phyloP scores from a whole-genome alignment of 305 asterid species.

The Fraxinus latifolia region DNA sequence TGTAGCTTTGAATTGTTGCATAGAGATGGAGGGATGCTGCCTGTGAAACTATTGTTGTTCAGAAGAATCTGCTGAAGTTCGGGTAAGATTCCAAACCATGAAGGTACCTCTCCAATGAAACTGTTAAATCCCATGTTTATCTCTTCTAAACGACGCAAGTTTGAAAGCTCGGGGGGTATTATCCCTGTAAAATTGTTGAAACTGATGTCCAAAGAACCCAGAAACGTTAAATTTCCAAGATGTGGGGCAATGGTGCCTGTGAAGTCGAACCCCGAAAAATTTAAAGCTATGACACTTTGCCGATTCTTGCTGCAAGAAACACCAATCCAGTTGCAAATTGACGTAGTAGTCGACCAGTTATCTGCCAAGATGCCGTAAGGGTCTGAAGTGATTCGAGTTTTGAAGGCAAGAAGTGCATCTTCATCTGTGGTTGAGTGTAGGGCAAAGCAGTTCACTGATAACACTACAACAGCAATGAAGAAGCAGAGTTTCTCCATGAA shows the following conservation, averaged over 20 bases:
- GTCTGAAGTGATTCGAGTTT: constrained; percentile 22
- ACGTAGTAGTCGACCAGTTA: constrained; percentile 23
- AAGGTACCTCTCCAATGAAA: constrained; percentile 18
- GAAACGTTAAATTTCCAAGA: not conserved
- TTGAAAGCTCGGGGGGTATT: constrained; percentile 20
- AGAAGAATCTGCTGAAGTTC: constrained; percentile 12
- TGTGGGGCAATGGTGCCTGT: constrained; percentile 20
- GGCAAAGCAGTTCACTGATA: not conserved
- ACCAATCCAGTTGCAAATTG: constrained; percentile 32
- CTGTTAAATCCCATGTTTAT: constrained; percentile 15
- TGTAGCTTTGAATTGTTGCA: constrained; percentile 21
- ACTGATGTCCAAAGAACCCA: constrained; percentile 14
- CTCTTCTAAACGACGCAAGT: constrained; percentile 13
- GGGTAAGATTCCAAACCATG: constrained; percentile 13
- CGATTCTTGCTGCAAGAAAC: constrained; percentile 12
- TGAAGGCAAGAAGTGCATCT: constrained; percentile 21
- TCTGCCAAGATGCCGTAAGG: constrained; percentile 13
- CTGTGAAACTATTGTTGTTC: constrained; percentile 20
- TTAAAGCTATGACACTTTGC: not conserved
- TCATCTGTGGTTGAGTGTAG: constrained; percentile 8
- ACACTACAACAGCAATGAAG: not conserved
- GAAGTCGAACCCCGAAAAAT: constrained; percentile 16
- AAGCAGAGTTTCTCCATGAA: not conserved
- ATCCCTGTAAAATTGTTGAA: constrained; percentile 17
- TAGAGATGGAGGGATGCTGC: constrained; percentile 19